Evolutionary conservation across 306 rosid species (phyloP).

Genomic region (Fragaria nilgerrensis): DNA sequence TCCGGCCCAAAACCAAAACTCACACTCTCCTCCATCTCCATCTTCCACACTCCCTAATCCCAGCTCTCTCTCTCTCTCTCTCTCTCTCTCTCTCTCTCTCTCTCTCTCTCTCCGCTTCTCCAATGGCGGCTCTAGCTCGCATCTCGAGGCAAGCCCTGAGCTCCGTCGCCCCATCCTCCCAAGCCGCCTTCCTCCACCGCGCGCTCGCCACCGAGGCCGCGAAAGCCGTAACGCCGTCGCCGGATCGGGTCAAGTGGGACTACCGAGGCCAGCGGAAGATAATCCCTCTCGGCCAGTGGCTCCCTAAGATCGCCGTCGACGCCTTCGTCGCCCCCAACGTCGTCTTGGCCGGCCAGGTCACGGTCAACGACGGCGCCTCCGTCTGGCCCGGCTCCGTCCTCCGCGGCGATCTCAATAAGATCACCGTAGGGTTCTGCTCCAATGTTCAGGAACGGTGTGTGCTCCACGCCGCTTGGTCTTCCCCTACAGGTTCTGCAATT

Average conservation of each 20-base stretch:
- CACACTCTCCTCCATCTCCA: neutral
- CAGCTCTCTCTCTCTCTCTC: slow-evolving; percentile 15
- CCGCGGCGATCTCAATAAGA: slow-evolving; percentile 98
- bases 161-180: slow-evolving; percentile 25
- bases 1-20: slow-evolving; percentile 6
- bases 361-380: slow-evolving; percentile 84
- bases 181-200: slow-evolving; percentile 35
- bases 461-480: slow-evolving; percentile 94
- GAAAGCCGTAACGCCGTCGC: slow-evolving; percentile 48
- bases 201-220: slow-evolving; percentile 53
- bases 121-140: slow-evolving; percentile 78
- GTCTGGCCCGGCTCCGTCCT: slow-evolving; percentile 94
- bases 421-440: slow-evolving; percentile 87
- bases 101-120: slow-evolving; percentile 20
- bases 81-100: slow-evolving; percentile 24
- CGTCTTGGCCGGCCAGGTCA: slow-evolving; percentile 95
- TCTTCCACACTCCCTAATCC: neutral
- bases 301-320: slow-evolving; percentile 87
- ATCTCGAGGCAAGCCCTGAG: slow-evolving; percentile 60
- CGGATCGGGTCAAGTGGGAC: slow-evolving; percentile 94
- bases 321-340: slow-evolving; percentile 99
- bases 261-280: slow-evolving; percentile 96
- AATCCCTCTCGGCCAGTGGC: slow-evolving; percentile 93
- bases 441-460: slow-evolving; percentile 94
- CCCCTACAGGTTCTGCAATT: slow-evolving; percentile 74